Percentiles rank a stretch among this genome's conserved stretches.
Evolutionary conservation across 1,139 yeast species (phyloP).

Genomic region (Petasospora rhodanensis): DNA sequence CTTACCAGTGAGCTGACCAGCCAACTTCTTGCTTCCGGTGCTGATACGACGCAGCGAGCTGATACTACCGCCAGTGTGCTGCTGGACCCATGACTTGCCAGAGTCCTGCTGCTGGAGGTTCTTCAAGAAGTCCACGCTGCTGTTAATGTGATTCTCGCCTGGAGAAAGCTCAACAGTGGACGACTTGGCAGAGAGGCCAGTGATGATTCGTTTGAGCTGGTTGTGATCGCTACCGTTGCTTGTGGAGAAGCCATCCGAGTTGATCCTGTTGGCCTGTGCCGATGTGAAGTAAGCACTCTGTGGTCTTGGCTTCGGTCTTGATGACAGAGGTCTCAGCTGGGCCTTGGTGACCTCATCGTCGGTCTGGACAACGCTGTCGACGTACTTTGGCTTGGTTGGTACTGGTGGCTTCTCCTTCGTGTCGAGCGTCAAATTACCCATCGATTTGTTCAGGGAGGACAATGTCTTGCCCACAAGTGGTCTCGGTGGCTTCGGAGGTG

Average conservation of each 20-base stretch:
- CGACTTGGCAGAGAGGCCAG: constrained; percentile 27
- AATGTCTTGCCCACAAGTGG: constrained; percentile 13
- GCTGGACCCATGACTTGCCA: constrained; percentile 57
- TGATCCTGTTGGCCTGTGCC: constrained; percentile 11
- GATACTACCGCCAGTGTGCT: constrained; percentile 72
- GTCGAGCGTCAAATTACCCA: constrained; percentile 15
- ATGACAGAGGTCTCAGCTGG: too few species aligned
- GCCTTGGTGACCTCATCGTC: too few species aligned
- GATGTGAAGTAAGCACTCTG: constrained; percentile 21
- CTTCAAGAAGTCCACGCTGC: constrained; percentile 57
- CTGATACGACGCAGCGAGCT: constrained; percentile 30
- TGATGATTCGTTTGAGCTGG: constrained; percentile 27
- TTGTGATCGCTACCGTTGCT: constrained; percentile 8
- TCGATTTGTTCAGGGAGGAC: constrained; percentile 18
- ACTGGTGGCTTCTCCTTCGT: constrained; percentile 8
- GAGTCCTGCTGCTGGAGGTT: constrained; percentile 40
- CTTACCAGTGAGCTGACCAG: constrained; percentile 25
- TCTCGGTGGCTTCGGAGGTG: constrained; percentile 22
- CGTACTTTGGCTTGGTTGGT: constrained; percentile 20
- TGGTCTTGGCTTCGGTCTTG: constrained; percentile 14
- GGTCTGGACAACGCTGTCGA: constrained; percentile 25
- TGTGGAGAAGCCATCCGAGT: constrained; percentile 7
- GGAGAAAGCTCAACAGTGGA: constrained; percentile 33
- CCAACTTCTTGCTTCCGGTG: constrained; percentile 23
- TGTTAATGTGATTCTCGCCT: constrained; percentile 30